Evolutionary conservation across 345 rosid genomes (phyloP).

Genomic region (Populus davidiana): DNA sequence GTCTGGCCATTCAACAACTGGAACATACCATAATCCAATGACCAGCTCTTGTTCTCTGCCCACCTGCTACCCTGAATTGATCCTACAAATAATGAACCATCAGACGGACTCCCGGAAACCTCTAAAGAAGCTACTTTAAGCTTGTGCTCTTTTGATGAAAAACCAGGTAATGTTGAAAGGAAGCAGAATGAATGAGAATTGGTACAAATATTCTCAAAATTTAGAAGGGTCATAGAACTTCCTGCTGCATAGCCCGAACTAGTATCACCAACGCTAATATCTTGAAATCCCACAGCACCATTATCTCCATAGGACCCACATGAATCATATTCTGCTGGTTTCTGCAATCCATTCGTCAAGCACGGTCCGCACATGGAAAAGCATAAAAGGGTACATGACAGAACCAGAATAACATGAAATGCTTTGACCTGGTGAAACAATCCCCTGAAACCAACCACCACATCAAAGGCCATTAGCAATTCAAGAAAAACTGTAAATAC

Average conservation of each 20-base stretch:
- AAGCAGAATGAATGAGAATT: conserved; percentile 55
- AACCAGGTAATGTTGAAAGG: conserved; percentile 58
- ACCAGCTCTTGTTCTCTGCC: conserved; percentile 38
- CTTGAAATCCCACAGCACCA: conserved; percentile 23
- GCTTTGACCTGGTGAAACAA: conserved; percentile 37
- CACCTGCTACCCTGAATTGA: conserved; percentile 27
- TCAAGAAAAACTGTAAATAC: not conserved
- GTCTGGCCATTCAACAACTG: conserved; percentile 42
- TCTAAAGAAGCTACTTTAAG: conserved; percentile 30
- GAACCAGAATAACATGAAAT: conserved; percentile 43
- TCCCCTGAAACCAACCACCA: conserved; percentile 47
- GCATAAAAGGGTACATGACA: conserved; percentile 51
- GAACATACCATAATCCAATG: conserved; percentile 42
- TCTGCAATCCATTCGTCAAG: conserved; percentile 40
- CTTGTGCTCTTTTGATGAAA: conserved; percentile 25
- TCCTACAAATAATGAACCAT: conserved; percentile 29
- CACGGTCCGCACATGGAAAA: conserved; percentile 39
- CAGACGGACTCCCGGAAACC: conserved; percentile 30
- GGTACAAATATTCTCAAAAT: conserved; percentile 38
- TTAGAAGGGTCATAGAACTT: conserved; percentile 21
- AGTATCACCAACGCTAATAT: conserved; percentile 27
- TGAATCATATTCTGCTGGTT: conserved; percentile 40
- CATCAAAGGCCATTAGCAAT: conserved; percentile 4
- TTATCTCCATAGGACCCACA: conserved; percentile 40
- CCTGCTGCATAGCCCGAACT: conserved; percentile 20